Evolutionary conservation across 345 rosid species (phyloP), one percentile per base, ranked within the genome.

Genomic region (Odontarrhena argentea): DNA sequence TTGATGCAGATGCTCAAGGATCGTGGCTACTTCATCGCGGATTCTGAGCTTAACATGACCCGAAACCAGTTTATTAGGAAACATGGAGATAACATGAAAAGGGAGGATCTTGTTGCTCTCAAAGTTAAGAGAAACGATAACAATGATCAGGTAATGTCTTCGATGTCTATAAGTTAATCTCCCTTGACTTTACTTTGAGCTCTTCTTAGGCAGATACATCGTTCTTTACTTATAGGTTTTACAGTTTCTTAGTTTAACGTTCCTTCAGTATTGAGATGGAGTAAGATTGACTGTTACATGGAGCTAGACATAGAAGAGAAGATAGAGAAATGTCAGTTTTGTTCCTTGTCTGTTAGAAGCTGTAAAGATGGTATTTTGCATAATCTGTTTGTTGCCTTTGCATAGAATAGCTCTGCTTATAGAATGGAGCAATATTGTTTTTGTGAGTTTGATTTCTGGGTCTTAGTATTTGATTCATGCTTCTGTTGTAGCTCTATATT

Each of bases 1-100:
- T 86, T 86, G 73, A 80, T 87, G 95, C 91, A 87, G 71, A 91
- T 91, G 89, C 77, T 91, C 25, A 83, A 63, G 74, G 96, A 91
- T 68, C 73, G 95, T 35, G 91, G 84, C 34, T 94, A 94, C 74
- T 74, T 88, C 7, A 84, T 94, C 2, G 78, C 79, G 7, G 88
- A 88, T 67, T 81, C 61, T 10, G 96, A 94, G 58, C 71, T 91
- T 18, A 77, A 78, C 53, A 79, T 81, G 85, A 50, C 78, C 36
- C 64, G 69, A 64, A 63, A 69, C 0, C 85, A 91, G 63, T 88
- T 93, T 53, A 38, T 81, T 8, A 71, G 80, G 5, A 90, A 84
- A 62, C 75, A 77, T n/a, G 91, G 88, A 0, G 91, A 91, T 14
- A 82, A 77, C 80, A 86, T 88, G 91, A 94, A 91, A 68, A 81